Evolutionary conservation across 768 basidiomycete species (phyloP).

Genomic region (Macrocybe gigantea): DNA sequence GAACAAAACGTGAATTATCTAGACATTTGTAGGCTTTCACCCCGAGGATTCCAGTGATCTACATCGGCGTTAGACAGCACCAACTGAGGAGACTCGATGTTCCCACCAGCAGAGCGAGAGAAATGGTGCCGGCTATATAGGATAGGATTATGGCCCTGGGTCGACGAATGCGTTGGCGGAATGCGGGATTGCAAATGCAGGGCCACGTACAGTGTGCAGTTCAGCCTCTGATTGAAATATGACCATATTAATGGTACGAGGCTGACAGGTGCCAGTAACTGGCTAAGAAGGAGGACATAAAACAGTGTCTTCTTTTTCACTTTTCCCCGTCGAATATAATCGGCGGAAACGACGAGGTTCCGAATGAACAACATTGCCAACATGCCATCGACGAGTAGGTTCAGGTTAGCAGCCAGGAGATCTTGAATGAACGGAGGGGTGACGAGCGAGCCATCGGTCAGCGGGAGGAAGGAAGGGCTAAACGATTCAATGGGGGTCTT

Average conservation of each 20-base stretch:
- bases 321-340: constrained; percentile 48
- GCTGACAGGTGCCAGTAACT: constrained; percentile 42
- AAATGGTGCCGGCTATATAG: constrained; percentile 27
- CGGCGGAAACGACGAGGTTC: constrained; percentile 43
- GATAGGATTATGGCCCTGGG: constrained; percentile 32
- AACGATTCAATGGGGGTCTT: constrained; percentile 36
- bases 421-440: constrained; percentile 41
- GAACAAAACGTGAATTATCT: constrained; percentile 51
- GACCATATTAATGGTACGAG: constrained; percentile 39
- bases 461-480: constrained; percentile 37
- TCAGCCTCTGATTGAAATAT: constrained; percentile 32
- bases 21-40: constrained; percentile 64
- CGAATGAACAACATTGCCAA: constrained; percentile 46
- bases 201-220: constrained; percentile 43
- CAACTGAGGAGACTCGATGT: neutral
- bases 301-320: constrained; percentile 57
- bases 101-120: constrained; percentile 35
- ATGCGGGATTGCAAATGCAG: neutral
- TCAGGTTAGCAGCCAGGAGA: constrained; percentile 30
- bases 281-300: constrained; percentile 49
- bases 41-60: constrained; percentile 62
- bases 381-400: constrained; percentile 42
- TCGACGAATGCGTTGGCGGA: constrained; percentile 3
- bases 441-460: constrained; percentile 56
- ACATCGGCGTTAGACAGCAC: neutral